phyloP scores from a whole-genome alignment of 352 stramenopile species.

The Thraustochytrium sp. region DNA sequence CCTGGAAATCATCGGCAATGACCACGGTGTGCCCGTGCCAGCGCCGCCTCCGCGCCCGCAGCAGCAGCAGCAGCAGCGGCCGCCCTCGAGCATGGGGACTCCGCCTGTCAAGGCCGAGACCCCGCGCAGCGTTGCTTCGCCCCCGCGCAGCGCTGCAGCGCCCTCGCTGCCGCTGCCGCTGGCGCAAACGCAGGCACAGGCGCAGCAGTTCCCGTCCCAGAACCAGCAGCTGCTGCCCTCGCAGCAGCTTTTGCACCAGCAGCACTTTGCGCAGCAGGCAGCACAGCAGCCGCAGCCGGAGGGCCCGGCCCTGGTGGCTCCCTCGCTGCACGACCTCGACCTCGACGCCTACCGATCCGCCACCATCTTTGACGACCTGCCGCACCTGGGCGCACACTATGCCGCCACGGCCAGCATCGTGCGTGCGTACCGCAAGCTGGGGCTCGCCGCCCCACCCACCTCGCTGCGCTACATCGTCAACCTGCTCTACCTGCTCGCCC shows the following conservation, averaged over 20 bases:
- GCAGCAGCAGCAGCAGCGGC: background rate
- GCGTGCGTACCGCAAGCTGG: background rate
- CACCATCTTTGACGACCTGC: slow-evolving; percentile 32
- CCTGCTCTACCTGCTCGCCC: slow-evolving; percentile 18
- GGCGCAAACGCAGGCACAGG: background rate
- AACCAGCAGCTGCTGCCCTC: background rate
- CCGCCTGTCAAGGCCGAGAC: too few relatives aligned
- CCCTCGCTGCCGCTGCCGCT: background rate
- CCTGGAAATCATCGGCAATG: background rate
- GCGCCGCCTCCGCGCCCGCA: too few relatives aligned
- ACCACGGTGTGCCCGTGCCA: too few relatives aligned
- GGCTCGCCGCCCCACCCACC: background rate
- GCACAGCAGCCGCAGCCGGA: background rate
- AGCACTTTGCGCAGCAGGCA: background rate
- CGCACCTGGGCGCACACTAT: background rate
- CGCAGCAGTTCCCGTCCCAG: background rate
- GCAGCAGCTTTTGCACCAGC: background rate
- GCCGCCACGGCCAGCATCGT: slow-evolving; percentile 1
- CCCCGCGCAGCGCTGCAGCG: too few relatives aligned
- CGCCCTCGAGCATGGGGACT: too few relatives aligned
- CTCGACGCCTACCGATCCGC: slow-evolving; percentile 31
- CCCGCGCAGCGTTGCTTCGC: too few relatives aligned
- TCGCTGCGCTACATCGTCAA: slow-evolving; percentile 19
- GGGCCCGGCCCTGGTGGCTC: background rate
- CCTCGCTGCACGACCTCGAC: background rate